Evolutionary conservation across 768 basidiomycete species (phyloP).

Genomic region (Holtermanniella nyarrowii): DNA sequence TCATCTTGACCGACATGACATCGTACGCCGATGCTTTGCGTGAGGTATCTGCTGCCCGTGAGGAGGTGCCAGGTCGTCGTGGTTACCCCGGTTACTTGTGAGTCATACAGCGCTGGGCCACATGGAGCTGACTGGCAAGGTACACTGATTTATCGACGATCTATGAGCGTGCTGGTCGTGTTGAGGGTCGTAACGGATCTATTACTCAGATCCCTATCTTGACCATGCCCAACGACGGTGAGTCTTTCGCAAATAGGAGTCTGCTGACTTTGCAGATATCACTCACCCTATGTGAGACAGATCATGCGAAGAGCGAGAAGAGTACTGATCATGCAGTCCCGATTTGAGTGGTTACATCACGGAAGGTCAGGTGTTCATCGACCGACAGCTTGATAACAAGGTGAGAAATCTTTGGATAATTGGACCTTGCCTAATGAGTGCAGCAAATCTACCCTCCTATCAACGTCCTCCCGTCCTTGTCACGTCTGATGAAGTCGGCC

Average conservation of each 20-base stretch:
- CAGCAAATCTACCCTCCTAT: conserved; percentile 86
- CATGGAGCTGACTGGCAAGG: conserved; percentile 43
- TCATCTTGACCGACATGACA: conserved; percentile 96
- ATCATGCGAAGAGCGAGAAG: neutral
- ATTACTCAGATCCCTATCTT: conserved; percentile 99
- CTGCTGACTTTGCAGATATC: conserved; percentile 57
- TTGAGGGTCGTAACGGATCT: conserved; percentile 92
- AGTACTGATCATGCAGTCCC: conserved; percentile 7
- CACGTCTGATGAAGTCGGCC: conserved; percentile 98
- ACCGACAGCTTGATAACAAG: conserved; percentile 84
- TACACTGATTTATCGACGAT: conserved; percentile 99
- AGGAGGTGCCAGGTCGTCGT: conserved; percentile 98
- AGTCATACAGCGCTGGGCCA: conserved; percentile 48
- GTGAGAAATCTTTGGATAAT: neutral
- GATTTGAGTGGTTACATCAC: conserved; percentile 95
- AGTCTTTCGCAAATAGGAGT: conserved; percentile 25
- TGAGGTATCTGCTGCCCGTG: conserved; percentile 93
- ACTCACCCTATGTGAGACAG: conserved; percentile 74
- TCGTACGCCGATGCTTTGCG: conserved; percentile 33
- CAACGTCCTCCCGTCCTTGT: conserved; percentile 96
- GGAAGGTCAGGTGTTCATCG: conserved; percentile 97
- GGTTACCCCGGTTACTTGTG: conserved; percentile 60
- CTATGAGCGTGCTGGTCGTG: conserved; percentile 98
- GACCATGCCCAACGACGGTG: conserved; percentile 99
- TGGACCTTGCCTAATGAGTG: neutral